Conservation (phyloP, 306 rosid genomes). For the Morella rubra region DNA sequence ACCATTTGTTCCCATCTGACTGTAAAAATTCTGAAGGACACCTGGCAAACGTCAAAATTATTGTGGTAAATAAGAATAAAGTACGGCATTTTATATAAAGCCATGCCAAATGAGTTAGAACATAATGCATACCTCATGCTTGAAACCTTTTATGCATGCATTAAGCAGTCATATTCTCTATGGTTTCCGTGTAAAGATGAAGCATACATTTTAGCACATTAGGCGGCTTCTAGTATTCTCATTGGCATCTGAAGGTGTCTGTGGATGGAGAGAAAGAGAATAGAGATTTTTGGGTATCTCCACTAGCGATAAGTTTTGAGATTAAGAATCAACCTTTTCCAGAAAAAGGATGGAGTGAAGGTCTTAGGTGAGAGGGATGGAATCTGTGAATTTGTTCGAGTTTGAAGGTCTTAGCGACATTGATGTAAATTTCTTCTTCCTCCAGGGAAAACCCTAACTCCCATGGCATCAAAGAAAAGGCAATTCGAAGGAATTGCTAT, state of each 20-base stretch:
- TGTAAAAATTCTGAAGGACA: no score
- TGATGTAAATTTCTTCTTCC: no score
- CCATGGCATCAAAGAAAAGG: slow-evolving; percentile 69
- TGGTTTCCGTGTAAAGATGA: background rate
- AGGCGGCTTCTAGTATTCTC: background rate
- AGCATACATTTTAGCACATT: background rate
- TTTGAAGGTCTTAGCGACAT: no score
- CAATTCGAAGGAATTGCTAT: slow-evolving; percentile 78
- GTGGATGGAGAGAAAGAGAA: no score
- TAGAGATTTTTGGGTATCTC: background rate
- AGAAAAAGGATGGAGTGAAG: slow-evolving; percentile 22
- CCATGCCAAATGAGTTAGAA: no score
- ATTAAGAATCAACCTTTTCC: slow-evolving; percentile 34
- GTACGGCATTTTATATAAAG: no score
- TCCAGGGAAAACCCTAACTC: slow-evolving; percentile 34
- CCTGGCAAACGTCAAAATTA: background rate
- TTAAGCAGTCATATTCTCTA: background rate
- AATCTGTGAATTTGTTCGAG: slow-evolving; percentile 53
- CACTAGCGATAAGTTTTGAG: slow-evolving; percentile 8
- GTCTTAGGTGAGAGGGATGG: slow-evolving; percentile 31
- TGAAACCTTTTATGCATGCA: background rate
- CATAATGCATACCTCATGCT: background rate
- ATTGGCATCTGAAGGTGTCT: background rate
- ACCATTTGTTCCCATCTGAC: no score
- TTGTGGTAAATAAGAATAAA: no score